Percentiles rank a stretch among this genome's conserved stretches.
Evolutionary conservation across 768 basidiomycete species (phyloP).

Genomic region (Clavulina sp.): DNA sequence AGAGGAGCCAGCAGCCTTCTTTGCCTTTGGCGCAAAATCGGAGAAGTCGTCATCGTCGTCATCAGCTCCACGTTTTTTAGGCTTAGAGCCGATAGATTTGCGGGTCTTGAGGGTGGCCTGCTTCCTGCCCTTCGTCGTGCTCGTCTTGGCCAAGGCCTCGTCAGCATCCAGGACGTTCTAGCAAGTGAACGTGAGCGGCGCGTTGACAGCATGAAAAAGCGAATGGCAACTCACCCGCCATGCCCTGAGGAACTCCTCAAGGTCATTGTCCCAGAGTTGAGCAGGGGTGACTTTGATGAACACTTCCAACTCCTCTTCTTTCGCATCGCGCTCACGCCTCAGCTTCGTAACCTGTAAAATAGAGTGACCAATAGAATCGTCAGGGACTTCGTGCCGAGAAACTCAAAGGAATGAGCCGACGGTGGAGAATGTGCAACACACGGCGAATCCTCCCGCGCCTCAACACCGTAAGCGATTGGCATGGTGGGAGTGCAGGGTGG

Average conservation of each 20-base stretch:
- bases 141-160: conserved; percentile 29
- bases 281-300: conserved; percentile 65
- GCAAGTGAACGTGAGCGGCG: neutral
- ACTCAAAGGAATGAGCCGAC: neutral
- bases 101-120: conserved; percentile 37
- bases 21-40: too few species aligned
- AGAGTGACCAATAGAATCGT: too few species aligned
- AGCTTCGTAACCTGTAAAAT: conserved; percentile 64
- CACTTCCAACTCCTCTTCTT: conserved; percentile 61
- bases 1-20: too few species aligned
- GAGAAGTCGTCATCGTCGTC: conserved; percentile 35
- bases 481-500: neutral
- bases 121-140: conserved; percentile 34
- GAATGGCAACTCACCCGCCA: conserved; percentile 51
- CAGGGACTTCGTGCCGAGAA: too few species aligned
- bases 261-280: conserved; percentile 77
- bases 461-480: neutral
- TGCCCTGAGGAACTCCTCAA: conserved; percentile 64
- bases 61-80: conserved; percentile 22
- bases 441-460: neutral
- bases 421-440: too few species aligned
- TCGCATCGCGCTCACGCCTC: conserved; percentile 56
- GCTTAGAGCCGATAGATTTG: conserved; percentile 27
- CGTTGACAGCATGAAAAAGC: neutral
- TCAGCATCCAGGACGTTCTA: conserved; percentile 20